Conservation (phyloP, 495 filamentous ascomycete species). For the Penicillium diatomitis region DNA sequence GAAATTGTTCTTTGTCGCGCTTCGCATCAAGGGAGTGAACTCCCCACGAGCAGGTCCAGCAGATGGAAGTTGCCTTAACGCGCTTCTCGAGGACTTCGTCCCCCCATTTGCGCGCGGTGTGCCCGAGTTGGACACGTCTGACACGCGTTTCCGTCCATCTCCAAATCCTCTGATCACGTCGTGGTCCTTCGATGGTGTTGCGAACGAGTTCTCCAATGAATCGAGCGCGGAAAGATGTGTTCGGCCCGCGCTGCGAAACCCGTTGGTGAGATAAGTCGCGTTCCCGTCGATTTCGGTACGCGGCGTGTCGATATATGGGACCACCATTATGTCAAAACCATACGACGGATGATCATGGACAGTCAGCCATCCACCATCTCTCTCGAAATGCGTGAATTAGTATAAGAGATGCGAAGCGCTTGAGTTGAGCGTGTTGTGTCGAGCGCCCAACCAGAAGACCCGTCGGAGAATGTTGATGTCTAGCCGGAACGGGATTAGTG, state of each 20-base stretch:
- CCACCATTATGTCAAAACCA: slow-evolving; percentile 28
- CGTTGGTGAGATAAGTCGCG: slow-evolving; percentile 64
- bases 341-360: slow-evolving; percentile 4
- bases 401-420: slow-evolving; percentile 2
- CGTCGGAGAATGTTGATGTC: slow-evolving; percentile 34
- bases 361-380: slow-evolving; percentile 28
- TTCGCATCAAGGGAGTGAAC: slow-evolving; percentile 90
- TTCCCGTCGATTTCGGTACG: slow-evolving; percentile 66
- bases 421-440: slow-evolving; percentile 33
- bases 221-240: slow-evolving; percentile 57
- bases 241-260: slow-evolving; percentile 36
- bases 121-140: slow-evolving; percentile 45
- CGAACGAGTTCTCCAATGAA: slow-evolving; percentile 76
- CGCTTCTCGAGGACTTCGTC: slow-evolving; percentile 29
- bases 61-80: slow-evolving; percentile 58
- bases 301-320: slow-evolving; percentile 64
- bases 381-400: slow-evolving; percentile 1
- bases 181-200: slow-evolving; percentile 71
- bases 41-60: slow-evolving; percentile 57
- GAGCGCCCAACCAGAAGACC: slow-evolving; percentile 10
- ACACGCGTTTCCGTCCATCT: slow-evolving; percentile 45
- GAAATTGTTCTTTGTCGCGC: slow-evolving; percentile 71
- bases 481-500: slow-evolving; percentile 28
- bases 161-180: slow-evolving; percentile 61
- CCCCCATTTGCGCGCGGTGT: slow-evolving; percentile 60